phyloP scores from a whole-genome alignment of 2,329 filamentous ascomycete genomes.

The Fusarium illudens region DNA sequence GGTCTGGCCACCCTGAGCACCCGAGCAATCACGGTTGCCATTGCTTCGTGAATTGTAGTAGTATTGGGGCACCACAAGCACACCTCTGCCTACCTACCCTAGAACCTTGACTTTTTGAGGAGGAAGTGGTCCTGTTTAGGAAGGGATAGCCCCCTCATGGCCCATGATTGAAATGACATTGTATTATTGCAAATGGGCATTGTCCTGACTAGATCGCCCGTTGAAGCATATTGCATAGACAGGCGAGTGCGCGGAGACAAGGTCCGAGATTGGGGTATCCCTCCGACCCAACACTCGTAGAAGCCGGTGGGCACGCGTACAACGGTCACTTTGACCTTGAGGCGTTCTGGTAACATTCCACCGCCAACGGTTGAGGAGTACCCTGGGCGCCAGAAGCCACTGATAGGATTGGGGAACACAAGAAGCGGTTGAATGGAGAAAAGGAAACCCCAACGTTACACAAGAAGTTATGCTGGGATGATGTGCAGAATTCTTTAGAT shows the following conservation, averaged over 20 bases:
- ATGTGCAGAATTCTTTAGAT: background rate
- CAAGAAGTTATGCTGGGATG: background rate
- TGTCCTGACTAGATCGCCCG: background rate
- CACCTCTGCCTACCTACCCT: background rate
- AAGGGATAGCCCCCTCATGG: background rate
- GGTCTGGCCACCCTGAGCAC: background rate
- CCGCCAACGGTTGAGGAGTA: conserved; percentile 9
- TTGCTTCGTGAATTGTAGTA: background rate
- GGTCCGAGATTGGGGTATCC: background rate
- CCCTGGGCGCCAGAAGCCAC: background rate
- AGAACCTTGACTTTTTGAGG: background rate
- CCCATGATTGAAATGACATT: background rate
- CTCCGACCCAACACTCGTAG: background rate
- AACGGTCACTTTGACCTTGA: background rate
- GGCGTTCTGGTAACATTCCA: conserved; percentile 1
- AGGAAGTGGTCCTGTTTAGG: background rate
- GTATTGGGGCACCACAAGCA: background rate
- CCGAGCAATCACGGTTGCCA: background rate
- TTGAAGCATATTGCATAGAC: background rate
- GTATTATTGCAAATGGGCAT: background rate
- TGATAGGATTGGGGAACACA: background rate
- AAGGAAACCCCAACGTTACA: background rate
- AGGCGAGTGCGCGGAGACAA: background rate
- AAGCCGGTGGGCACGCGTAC: background rate
- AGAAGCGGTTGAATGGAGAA: background rate